Percentiles rank a stretch among this genome's conserved stretches.
Conservation (phyloP, 108 stramenopile genomes). For the Conticribra guillardii region DNA sequence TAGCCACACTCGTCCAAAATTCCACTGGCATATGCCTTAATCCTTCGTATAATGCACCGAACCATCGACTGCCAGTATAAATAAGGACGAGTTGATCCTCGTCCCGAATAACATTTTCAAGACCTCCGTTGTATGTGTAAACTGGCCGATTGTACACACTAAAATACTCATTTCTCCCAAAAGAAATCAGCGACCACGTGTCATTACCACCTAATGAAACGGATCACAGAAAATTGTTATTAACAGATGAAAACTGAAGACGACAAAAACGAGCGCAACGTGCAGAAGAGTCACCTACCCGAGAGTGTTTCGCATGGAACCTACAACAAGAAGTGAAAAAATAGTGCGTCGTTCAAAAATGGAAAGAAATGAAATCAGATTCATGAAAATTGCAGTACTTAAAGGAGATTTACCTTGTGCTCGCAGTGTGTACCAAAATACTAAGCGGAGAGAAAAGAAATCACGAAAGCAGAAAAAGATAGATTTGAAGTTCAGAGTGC, state of each 20-base stretch:
- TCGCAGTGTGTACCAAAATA: constrained; percentile 31
- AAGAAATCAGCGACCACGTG: too few species aligned
- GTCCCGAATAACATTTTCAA: not conserved
- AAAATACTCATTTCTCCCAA: too few species aligned
- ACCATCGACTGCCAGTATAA: not conserved
- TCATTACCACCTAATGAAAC: too few species aligned
- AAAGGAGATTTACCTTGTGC: constrained; percentile 16
- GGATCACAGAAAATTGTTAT: too few species aligned
- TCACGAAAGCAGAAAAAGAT: constrained; percentile 3
- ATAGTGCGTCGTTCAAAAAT: too few species aligned
- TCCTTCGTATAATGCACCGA: too few species aligned
- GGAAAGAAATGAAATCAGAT: not conserved
- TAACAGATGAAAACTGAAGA: too few species aligned
- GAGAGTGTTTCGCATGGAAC: too few species aligned
- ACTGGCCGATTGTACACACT: not conserved
- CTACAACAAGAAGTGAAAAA: too few species aligned
- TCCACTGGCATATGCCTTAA: too few species aligned
- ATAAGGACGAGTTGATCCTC: not conserved
- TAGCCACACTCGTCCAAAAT: not conserved
- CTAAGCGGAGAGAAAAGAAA: not conserved
- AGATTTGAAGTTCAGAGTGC: constrained; percentile 1
- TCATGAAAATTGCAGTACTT: constrained; percentile 5
- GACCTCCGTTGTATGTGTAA: not conserved
- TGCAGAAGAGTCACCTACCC: too few species aligned
- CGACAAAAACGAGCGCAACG: too few species aligned